Evolutionary conservation across 2,329 filamentous ascomycete genomes (phyloP).

Genomic region (Beauveria sp.): DNA sequence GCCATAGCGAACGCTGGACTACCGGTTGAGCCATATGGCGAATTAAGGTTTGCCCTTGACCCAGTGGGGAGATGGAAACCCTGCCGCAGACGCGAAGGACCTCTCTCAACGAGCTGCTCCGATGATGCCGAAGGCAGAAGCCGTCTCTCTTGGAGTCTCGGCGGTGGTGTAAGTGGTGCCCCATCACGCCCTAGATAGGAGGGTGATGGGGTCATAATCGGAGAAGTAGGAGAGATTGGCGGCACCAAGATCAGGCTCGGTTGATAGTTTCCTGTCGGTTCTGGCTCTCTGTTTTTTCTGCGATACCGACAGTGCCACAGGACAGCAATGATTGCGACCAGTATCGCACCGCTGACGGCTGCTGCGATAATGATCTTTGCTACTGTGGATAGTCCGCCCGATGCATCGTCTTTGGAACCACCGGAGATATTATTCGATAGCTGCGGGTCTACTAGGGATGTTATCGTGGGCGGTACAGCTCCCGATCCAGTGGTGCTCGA

Average conservation of each 20-base stretch:
- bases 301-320: slow-evolving; percentile 9
- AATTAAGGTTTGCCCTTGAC: background rate
- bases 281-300: background rate
- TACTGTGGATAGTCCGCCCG: background rate
- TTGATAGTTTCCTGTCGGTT: slow-evolving; percentile 5
- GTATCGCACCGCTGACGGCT: background rate
- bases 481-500: background rate
- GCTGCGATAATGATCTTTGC: slow-evolving; percentile 2
- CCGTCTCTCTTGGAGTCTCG: slow-evolving; percentile 39
- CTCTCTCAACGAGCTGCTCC: background rate
- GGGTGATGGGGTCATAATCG: slow-evolving; percentile 30
- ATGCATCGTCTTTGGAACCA: background rate
- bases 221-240: slow-evolving; percentile 30
- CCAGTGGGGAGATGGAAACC: slow-evolving; percentile 2
- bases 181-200: slow-evolving; percentile 19
- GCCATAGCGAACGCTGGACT: background rate
- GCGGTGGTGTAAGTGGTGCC: slow-evolving; percentile 35
- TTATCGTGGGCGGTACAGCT: background rate
- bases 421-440: background rate
- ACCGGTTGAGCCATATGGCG: background rate
- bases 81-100: background rate
- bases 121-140: slow-evolving; percentile 28
- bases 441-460: slow-evolving; percentile 5
- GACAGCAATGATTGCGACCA: slow-evolving; percentile 6
- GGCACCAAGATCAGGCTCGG: background rate